Base-by-base conservation (phyloP, 768 basidiomycete genomes). In the Termitomyces heimii region DNA sequence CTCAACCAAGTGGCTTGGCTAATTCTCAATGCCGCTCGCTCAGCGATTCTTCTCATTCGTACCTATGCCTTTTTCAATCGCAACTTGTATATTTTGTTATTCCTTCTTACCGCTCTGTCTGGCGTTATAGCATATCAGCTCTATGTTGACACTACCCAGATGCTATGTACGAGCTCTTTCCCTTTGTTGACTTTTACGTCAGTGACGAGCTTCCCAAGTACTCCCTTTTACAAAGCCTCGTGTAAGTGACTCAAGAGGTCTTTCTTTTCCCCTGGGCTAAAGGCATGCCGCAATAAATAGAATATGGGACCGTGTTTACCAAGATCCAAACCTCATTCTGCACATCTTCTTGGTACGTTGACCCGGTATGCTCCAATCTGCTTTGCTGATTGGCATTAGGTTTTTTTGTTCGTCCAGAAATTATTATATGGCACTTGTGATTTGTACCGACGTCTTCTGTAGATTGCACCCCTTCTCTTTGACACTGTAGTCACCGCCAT, bases 1-100 rank as follows among this genome's bases (percentile, higher is more conserved):
- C 55, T 56, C 57, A 42, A 9, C 45, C 13, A 35, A 35, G 8
- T 39, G 26, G 40, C n/a, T 9, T 7, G 7, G 13, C 37, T 40
- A 28, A 31, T 45, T 59, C 60, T 49, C 60, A 35, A 59, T 55
- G 62, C 62, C 61, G 64, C 61, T 65, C 61, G 64, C 61, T 65
- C 51, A 89, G 86, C 84, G 60, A 87, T 92, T 53, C 80, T 92
- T 50, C 80, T 92, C 62, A 92, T 92, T 58, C 83, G 89, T 60
- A 92, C 89, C 43, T 92, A 90, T 64, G 89, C 89, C 3, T 92
- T 92, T 72, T 91, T 91, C 77, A 89, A 89, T 64, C 82, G 87
- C 60, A 92, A 90, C 63, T 67, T 77, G 54, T 86, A 83, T 66
- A 71, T 91, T 52, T 77, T 91, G 42, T 74, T 76, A 62, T 80